A percentile compares a stretch with the other conserved stretches of the same genome.
Evolutionary conservation across 2,329 filamentous ascomycete species (phyloP).

Genomic region (Didymella keratinophila): DNA sequence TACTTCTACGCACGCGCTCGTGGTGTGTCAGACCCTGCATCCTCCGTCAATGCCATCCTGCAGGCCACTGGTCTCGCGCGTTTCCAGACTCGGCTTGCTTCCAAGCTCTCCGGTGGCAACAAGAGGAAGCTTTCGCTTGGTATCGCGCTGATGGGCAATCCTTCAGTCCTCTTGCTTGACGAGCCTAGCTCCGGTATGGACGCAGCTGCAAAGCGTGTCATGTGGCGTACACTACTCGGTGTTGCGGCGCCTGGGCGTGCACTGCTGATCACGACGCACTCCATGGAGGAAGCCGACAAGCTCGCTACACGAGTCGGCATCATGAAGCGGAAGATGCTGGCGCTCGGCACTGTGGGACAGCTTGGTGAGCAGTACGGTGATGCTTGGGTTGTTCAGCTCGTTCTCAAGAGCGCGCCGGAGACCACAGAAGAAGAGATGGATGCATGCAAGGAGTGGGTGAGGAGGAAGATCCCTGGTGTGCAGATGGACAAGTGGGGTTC

Average conservation of each 20-base stretch:
- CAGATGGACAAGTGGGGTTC: conserved; percentile 65
- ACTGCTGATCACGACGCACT: conserved; percentile 88
- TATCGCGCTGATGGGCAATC: conserved; percentile 92
- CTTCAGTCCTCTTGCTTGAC: conserved; percentile 84
- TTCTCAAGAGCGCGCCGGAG: conserved; percentile 76
- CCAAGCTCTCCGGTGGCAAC: conserved; percentile 85
- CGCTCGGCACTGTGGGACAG: conserved; percentile 76
- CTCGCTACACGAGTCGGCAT: conserved; percentile 85
- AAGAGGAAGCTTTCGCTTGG: conserved; percentile 90
- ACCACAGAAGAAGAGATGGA: conserved; percentile 74
- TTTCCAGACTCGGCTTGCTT: conserved; percentile 77
- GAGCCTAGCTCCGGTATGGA: conserved; percentile 91
- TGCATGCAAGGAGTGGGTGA: conserved; percentile 71
- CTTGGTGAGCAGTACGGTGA: conserved; percentile 80
- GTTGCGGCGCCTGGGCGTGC: conserved; percentile 76
- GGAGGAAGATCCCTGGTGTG: conserved; percentile 67
- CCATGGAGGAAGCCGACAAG: conserved; percentile 94
- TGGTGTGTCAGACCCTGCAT: conserved; percentile 75
- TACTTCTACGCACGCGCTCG: conserved; percentile 86
- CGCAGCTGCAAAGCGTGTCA: conserved; percentile 86
- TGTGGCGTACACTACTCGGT: conserved; percentile 85
- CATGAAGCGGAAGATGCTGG: conserved; percentile 84
- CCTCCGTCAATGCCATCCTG: conserved; percentile 82
- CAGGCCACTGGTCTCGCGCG: conserved; percentile 77
- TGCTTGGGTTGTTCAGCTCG: conserved; percentile 80